phyloP scores from a whole-genome alignment of 306 rosid species.

The Hippophae gyantsensis region DNA sequence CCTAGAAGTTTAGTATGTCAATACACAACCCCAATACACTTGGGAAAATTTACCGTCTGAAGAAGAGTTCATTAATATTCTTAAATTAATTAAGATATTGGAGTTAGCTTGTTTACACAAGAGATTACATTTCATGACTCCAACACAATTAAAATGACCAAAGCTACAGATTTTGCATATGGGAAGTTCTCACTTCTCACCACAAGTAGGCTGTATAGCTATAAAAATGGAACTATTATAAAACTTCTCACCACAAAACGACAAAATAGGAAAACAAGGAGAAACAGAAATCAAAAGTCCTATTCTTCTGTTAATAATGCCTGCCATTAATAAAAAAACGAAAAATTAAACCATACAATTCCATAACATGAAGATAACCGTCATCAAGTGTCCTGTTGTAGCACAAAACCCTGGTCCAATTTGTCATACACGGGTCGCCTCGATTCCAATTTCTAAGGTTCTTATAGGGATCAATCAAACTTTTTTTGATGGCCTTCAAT shows the following conservation, averaged over 20 bases:
- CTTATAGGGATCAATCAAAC: slow-evolving; percentile 55
- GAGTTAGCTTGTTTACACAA: too few species aligned
- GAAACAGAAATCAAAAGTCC: slow-evolving; percentile 1
- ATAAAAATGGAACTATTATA: not conserved
- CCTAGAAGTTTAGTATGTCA: too few species aligned
- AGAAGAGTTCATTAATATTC: too few species aligned
- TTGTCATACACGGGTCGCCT: slow-evolving; percentile 72
- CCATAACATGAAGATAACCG: slow-evolving; percentile 63
- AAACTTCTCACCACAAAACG: not conserved
- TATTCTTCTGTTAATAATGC: not conserved
- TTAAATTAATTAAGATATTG: too few species aligned
- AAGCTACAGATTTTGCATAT: not conserved
- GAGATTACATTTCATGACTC: slow-evolving; percentile 3
- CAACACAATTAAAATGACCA: not conserved
- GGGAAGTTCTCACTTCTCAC: not conserved
- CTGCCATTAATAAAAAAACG: slow-evolving; percentile 14
- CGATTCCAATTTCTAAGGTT: slow-evolving; percentile 67
- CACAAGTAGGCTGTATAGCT: not conserved
- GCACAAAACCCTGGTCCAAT: slow-evolving; percentile 81
- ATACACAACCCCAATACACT: not conserved
- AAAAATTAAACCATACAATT: slow-evolving; percentile 48
- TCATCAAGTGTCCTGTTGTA: slow-evolving; percentile 36
- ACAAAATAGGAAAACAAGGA: slow-evolving; percentile 1
- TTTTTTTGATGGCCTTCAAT: slow-evolving; percentile 41
- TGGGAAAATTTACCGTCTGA: too few species aligned